Evolutionary conservation across 2,329 filamentous ascomycete genomes (phyloP).

Genomic region (Metarhizium anisopliae): DNA sequence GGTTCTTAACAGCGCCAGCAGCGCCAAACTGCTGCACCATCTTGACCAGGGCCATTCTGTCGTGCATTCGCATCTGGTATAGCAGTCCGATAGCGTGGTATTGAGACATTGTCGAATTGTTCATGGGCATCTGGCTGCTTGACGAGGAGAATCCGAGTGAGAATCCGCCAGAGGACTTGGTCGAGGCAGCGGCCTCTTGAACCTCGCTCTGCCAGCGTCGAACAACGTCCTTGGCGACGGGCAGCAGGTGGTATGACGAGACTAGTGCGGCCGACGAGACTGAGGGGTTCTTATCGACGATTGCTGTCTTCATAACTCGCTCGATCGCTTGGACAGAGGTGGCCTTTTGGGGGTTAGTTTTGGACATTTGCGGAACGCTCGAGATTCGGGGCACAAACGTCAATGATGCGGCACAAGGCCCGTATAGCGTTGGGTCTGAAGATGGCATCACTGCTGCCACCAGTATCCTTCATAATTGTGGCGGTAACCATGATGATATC

Average conservation of each 20-base stretch:
- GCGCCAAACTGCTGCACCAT: slow-evolving; percentile 99
- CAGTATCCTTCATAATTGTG: slow-evolving; percentile 99
- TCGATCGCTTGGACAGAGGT: slow-evolving; percentile 97
- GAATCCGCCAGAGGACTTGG: slow-evolving; percentile 83
- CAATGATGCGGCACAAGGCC: slow-evolving; percentile 91
- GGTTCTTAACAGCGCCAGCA: slow-evolving; percentile 87
- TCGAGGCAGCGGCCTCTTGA: slow-evolving; percentile 86
- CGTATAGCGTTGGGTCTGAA: slow-evolving; percentile 95
- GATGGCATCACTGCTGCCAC: slow-evolving; percentile 85
- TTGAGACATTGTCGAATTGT: slow-evolving; percentile 95
- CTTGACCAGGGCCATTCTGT: slow-evolving; percentile 97
- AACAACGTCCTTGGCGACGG: slow-evolving; percentile 91
- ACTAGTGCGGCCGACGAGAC: slow-evolving; percentile 94
- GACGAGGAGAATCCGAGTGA: slow-evolving; percentile 82
- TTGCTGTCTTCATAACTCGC: slow-evolving; percentile 96
- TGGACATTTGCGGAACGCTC: not conserved
- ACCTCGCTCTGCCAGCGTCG: slow-evolving; percentile 98
- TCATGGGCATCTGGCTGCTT: slow-evolving; percentile 65
- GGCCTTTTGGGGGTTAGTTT: slow-evolving; percentile 41
- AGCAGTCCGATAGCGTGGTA: slow-evolving; percentile 96
- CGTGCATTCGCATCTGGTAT: slow-evolving; percentile 96
- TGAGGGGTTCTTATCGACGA: slow-evolving; percentile 97
- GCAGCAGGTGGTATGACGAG: slow-evolving; percentile 94
- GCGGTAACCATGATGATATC: slow-evolving; percentile 99
- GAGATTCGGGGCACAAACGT: slow-evolving; percentile 47